Evolutionary conservation across 2,329 filamentous ascomycete genomes (phyloP).

Genomic region (Ascochyta viciae-villosae): DNA sequence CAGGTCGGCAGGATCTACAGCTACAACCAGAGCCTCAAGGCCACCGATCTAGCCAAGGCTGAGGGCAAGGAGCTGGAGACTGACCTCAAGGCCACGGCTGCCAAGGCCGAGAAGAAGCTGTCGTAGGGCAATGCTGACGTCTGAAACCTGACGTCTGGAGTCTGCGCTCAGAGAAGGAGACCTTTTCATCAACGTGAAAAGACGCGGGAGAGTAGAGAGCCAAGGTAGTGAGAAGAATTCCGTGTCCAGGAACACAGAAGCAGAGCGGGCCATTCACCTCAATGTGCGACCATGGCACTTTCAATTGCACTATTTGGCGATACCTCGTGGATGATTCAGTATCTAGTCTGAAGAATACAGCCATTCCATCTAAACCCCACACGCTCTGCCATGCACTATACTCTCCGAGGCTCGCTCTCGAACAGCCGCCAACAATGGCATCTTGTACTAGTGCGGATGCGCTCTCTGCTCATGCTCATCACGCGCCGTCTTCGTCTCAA

Average conservation of each 20-base stretch:
- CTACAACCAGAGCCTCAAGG: conserved; percentile 69
- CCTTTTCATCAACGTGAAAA: too few species aligned
- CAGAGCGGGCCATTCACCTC: conserved; percentile 13
- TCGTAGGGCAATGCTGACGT: neutral
- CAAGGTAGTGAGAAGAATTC: neutral
- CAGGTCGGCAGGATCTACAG: conserved; percentile 80
- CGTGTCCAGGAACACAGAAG: neutral
- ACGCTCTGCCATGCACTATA: too few species aligned
- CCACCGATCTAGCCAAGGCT: conserved; percentile 48
- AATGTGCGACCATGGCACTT: conserved; percentile 9
- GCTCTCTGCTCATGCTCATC: neutral
- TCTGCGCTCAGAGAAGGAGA: neutral
- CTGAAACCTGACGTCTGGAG: too few species aligned
- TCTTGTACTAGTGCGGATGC: neutral
- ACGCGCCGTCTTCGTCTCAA: neutral
- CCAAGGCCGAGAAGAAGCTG: conserved; percentile 37
- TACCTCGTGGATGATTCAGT: neutral
- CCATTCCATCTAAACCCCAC: neutral
- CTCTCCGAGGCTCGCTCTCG: too few species aligned
- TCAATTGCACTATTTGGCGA: conserved; percentile 2
- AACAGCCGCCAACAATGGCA: neutral
- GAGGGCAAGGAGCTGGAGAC: conserved; percentile 44
- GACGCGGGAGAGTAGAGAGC: neutral
- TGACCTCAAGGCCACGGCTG: conserved; percentile 41
- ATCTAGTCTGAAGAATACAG: neutral